A percentile compares a stretch with the other conserved stretches of the same genome.
These are phyloP conservation scores for Chlorella variabilis DNA, from an alignment of 163 green algal species.

Conservation along the genomic window DNA sequence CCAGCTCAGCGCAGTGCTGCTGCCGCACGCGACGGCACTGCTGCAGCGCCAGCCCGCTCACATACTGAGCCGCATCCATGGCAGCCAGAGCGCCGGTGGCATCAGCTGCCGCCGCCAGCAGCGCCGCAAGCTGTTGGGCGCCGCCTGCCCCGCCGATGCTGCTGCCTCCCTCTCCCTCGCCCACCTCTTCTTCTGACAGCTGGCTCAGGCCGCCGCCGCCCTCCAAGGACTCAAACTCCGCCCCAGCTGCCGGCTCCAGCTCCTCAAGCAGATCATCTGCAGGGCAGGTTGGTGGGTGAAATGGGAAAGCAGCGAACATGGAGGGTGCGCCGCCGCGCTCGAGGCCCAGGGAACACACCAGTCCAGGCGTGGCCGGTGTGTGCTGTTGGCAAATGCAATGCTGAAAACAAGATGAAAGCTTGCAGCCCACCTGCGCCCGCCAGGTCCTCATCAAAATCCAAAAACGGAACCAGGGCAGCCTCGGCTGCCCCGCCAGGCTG, in stretches of 20 bases:
- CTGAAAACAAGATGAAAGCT: too few species aligned
- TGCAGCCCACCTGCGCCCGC: slow-evolving; percentile 29
- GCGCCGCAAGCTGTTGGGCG: background rate
- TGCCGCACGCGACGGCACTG: slow-evolving; percentile 12
- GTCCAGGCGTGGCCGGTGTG: background rate
- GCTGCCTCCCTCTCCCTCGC: background rate
- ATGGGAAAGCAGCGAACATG: too few species aligned
- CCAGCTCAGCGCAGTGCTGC: slow-evolving; percentile 20
- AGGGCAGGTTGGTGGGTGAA: background rate
- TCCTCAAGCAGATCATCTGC: slow-evolving; percentile 8
- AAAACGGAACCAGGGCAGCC: slow-evolving; percentile 45
- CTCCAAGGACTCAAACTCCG: background rate
- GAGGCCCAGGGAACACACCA: background rate
- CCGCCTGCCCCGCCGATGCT: too few species aligned
- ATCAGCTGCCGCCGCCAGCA: slow-evolving; percentile 11
- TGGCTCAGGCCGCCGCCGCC: background rate
- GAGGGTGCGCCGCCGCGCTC: too few species aligned
- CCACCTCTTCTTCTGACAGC: background rate
- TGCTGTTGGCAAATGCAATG: too few species aligned
- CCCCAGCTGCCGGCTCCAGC: background rate
- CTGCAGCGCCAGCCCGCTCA: slow-evolving; percentile 25
- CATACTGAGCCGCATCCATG: slow-evolving; percentile 7
- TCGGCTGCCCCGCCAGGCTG: background rate
- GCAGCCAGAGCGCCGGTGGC: slow-evolving; percentile 13
- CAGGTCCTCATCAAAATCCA: slow-evolving; percentile 46